These are phyloP conservation scores for Marchantia polymorpha DNA, from an alignment of 225 moss, liverwort and hornwort genomes.

Conservation along the genomic window DNA sequence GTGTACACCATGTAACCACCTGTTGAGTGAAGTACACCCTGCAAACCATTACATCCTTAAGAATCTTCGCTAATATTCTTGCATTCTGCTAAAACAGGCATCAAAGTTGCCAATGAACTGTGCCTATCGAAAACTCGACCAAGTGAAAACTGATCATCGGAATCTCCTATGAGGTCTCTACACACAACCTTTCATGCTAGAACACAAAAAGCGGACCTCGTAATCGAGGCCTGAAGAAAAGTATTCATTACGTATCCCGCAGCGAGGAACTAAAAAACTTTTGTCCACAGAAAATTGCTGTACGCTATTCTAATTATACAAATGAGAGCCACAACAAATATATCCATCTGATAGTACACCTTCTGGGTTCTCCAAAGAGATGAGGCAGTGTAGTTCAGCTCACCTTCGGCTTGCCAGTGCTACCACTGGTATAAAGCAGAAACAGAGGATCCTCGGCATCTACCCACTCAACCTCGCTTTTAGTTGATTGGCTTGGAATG, in stretches of 20 bases:
- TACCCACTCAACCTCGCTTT: slow-evolving; percentile 89
- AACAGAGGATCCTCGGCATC: slow-evolving; percentile 96
- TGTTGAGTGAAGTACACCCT: slow-evolving; percentile 52
- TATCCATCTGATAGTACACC: too few relatives aligned
- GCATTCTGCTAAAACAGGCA: neutral
- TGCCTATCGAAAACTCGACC: neutral
- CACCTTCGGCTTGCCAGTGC: slow-evolving; percentile 98
- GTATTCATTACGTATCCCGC: too few relatives aligned
- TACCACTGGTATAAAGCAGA: slow-evolving; percentile 92
- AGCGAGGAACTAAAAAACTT: too few relatives aligned
- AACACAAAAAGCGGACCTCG: neutral
- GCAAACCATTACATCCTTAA: neutral
- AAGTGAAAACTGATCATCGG: neutral
- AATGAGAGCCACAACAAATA: neutral
- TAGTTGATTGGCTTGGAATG: slow-evolving; percentile 52
- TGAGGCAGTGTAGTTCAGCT: neutral
- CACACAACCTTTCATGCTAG: neutral
- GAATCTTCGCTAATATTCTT: neutral
- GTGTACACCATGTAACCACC: slow-evolving; percentile 58
- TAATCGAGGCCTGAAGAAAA: neutral
- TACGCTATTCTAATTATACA: neutral
- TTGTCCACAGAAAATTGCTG: neutral
- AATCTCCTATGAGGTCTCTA: neutral
- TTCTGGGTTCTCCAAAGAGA: neutral
- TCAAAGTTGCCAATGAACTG: neutral